These are phyloP conservation scores for Scedosporium dehoogii DNA, from an alignment of 2,329 filamentous ascomycete genomes.

Conservation along the genomic window DNA sequence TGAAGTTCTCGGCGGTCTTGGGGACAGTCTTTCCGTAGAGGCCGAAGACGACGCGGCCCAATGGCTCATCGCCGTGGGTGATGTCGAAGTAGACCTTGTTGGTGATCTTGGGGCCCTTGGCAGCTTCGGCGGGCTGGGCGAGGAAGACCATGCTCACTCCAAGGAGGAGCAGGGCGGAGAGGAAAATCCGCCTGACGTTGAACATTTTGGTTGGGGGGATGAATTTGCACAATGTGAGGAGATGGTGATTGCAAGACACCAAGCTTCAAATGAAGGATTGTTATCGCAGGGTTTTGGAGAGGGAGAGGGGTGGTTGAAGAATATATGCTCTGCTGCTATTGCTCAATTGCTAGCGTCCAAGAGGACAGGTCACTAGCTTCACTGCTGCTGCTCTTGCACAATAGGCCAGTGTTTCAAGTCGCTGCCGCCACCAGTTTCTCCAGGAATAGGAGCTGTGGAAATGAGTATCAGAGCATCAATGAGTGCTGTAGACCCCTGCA, in stretches of 20 bases:
- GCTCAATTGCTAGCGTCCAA: background rate
- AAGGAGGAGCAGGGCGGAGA: conserved; percentile 66
- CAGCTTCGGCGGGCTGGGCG: conserved; percentile 61
- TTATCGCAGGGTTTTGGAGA: conserved; percentile 9
- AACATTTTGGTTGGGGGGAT: conserved; percentile 50
- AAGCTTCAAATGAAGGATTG: background rate
- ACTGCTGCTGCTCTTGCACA: background rate
- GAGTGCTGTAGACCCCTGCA: background rate
- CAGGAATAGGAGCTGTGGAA: background rate
- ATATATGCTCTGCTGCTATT: background rate
- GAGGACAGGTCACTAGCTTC: conserved; percentile 1
- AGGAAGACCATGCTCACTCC: conserved; percentile 67
- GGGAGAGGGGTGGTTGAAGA: conserved; percentile 9
- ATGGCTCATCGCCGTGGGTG: conserved; percentile 59
- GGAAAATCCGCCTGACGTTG: conserved; percentile 58
- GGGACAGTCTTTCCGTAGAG: conserved; percentile 83
- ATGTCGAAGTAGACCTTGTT: conserved; percentile 91
- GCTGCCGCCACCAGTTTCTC: background rate
- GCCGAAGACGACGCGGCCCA: conserved; percentile 70
- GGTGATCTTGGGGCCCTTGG: conserved; percentile 89
- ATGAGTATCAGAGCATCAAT: background rate
- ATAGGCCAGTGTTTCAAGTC: background rate
- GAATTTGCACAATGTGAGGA: background rate
- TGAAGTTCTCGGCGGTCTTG: conserved; percentile 65
- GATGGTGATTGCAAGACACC: conserved; percentile 4